These are phyloP conservation scores for Salix caprea DNA, from an alignment of 345 rosid species.

Conservation along the genomic window DNA sequence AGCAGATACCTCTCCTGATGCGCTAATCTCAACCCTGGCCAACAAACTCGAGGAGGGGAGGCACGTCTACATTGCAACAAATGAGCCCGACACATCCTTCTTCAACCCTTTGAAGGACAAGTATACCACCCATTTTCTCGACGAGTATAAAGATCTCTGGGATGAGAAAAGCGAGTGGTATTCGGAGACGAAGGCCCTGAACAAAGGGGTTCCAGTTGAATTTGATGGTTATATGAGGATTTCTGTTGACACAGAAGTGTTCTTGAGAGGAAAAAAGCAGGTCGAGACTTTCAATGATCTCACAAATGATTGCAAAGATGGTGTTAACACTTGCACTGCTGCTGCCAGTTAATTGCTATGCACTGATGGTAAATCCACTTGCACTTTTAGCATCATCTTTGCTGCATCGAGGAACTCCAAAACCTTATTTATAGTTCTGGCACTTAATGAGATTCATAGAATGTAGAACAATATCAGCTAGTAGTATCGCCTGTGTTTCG, in stretches of 20 bases:
- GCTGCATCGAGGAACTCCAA: conserved; percentile 16
- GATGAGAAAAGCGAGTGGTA: conserved; percentile 86
- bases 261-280: conserved; percentile 94
- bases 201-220: conserved; percentile 73
- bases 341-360: conserved; percentile 49
- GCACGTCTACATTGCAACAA: conserved; percentile 72
- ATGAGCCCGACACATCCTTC: conserved; percentile 60
- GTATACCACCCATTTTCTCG: conserved; percentile 77
- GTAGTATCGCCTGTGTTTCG: neutral
- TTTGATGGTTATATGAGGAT: conserved; percentile 93
- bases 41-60: conserved; percentile 80
- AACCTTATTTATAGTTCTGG: conserved; percentile 18
- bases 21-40: conserved; percentile 58
- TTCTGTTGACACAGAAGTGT: conserved; percentile 83
- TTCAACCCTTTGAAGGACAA: conserved; percentile 78
- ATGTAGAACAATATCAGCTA: conserved; percentile 14
- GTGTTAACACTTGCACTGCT: conserved; percentile 64
- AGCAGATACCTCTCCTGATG: conserved; percentile 58
- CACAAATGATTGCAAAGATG: conserved; percentile 88
- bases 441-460: neutral
- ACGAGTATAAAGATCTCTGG: conserved; percentile 83
- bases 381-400: conserved; percentile 14
- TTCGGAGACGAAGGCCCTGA: conserved; percentile 73
- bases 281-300: conserved; percentile 86
- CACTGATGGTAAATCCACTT: conserved; percentile 1